Evolutionary conservation across 2,329 filamentous ascomycete species (phyloP), one percentile per base, ranked within the genome.

Genomic region (Hypoxylon sp.): DNA sequence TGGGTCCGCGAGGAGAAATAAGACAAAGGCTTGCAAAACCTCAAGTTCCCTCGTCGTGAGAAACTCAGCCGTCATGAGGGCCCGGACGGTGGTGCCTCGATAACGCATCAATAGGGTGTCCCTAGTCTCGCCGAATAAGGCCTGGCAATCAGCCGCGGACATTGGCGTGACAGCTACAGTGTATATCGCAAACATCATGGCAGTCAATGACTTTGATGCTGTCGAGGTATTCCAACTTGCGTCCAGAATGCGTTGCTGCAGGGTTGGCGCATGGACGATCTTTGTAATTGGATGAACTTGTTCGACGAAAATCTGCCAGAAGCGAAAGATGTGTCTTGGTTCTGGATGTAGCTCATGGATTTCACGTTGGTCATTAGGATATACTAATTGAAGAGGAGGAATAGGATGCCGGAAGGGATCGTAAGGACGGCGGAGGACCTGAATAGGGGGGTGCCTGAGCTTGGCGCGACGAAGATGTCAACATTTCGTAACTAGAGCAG

Each of bases 231-330:
- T 44, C 39, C 39, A 44, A 26, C 39, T 44, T 17, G 85, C 86
- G 17, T 87, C 82, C 11, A 89, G 81, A 4, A 90, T 83, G 2
- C 81, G 82, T 1, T 74, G 70, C 67, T 90, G 87, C 0, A 90
- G 72, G 1, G 77, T 88, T 0, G 88, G 87, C 0, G 83, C 82
- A 70, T 90, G 88, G 0, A 86, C 85, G 37, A 90, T 80, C 57
- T 88, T 89, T n/a, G 89, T 76, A 2, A 90, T 70, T 0, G 88
- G 87, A 68, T 90, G 82, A 55, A 90, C 83, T 44, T 88, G 88
- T 29, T 88, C 83, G 0, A 90, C 76, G 68, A 87, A 90, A 0
- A 84, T 77, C 72, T 90, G 87, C 87, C 88, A 90, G 0, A 87
- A 77, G 24, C 78, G 75, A 63, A 87, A 84, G 5, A 86, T 83